Conservation (phyloP, 2,329 filamentous ascomycete genomes). For the Verticillium longisporum region DNA sequence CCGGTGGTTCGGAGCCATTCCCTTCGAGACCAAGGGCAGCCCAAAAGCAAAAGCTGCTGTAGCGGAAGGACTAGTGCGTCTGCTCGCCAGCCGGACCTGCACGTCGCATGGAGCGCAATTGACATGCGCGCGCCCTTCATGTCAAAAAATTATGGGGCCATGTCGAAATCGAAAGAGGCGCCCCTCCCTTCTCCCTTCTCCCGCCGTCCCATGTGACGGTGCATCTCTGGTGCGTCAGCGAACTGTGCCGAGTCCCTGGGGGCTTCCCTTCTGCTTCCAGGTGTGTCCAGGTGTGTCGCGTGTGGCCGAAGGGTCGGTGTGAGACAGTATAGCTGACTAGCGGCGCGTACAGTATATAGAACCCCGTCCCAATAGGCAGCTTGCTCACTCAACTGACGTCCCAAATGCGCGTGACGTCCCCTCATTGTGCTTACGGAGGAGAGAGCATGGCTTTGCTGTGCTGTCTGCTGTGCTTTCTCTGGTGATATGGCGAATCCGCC, state of each 20-base stretch:
- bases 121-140: conserved; percentile 1
- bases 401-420: no score
- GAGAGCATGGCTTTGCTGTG: no score
- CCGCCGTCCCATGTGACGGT: background rate
- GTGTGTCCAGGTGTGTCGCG: background rate
- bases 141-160: conserved; percentile 1
- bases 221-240: background rate
- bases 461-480: no score
- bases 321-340: background rate
- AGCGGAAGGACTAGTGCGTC: background rate
- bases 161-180: background rate
- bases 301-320: background rate
- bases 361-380: background rate
- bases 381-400: no score
- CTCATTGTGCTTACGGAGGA: background rate
- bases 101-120: background rate
- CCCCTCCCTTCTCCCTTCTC: no score
- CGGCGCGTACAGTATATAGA: background rate
- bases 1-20: conserved; percentile 2
- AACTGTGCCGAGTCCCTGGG: background rate
- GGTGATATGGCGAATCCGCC: background rate
- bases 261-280: background rate
- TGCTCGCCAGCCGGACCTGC: background rate
- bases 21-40: background rate
- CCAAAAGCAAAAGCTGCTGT: background rate